Evolutionary conservation across 371 early-diverging fungal genomes (phyloP), one percentile per base, ranked within the genome.

Genomic region (Circinella umbellata): DNA sequence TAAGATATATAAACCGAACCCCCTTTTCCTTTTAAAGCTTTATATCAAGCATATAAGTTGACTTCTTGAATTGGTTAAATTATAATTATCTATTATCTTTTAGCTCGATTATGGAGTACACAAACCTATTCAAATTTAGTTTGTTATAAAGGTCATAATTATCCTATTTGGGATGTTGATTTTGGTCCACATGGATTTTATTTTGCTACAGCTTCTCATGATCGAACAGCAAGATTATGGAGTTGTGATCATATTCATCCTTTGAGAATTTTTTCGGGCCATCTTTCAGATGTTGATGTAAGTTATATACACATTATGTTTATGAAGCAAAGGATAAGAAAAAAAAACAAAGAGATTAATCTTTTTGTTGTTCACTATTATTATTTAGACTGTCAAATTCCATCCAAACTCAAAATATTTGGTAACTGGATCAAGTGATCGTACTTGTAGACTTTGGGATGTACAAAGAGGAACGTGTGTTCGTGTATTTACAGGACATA

Each of bases 371-470:
- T 27, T 51, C 15, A 17, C 4, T 48, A 35, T 63, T 35, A 59
- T 66, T 11, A 7, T 10, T 15, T 73, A 90, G 90, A 86, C 87
- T 42, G 98, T 99, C 36, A 91, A 91, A 74, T 99, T 99, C 80
- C 99, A 99, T 81, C 99, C 99, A 7, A 99, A 99, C 78, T 90
- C 93, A 48, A 96, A 96, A 71, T 99, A 99, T 77, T 65, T 99
- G 17, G 92, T 96, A 36, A 97, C 98, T 11, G 99, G 99, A 4
- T 96, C 96, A 0, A 90, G 91, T 70, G 99, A 99, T 85, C 88
- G 90, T 64, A 96, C 98, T 20, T 91, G 92, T n/a, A 89, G 99
- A 46, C 82, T 99, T 76, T 99, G 99, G 96, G 98, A 98, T 80
- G 89, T 99, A 51, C 94, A 96, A 73, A 83, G 89, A 63, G 99